Evolutionary conservation across 2,329 filamentous ascomycete genomes (phyloP).

Genomic region (Colletotrichum musae): DNA sequence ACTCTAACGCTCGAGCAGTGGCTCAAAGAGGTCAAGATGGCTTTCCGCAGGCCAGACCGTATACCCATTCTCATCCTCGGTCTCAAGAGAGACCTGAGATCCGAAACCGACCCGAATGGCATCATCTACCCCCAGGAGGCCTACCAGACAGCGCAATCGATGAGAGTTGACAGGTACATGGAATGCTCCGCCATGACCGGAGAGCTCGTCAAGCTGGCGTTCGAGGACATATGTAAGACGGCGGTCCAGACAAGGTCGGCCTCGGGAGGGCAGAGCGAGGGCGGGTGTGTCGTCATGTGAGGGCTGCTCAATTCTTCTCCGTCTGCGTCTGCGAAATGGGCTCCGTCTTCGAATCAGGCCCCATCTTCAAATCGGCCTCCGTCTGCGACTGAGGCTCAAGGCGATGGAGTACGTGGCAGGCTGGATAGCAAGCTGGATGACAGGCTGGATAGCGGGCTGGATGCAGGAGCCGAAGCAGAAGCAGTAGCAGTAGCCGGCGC

Average conservation of each 20-base stretch:
- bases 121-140: conserved; percentile 74
- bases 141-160: conserved; percentile 68
- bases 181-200: conserved; percentile 75
- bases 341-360: no score
- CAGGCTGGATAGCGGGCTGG: no score
- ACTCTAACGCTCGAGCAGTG: conserved; percentile 60
- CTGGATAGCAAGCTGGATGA: neutral
- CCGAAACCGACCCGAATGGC: conserved; percentile 71
- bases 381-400: no score
- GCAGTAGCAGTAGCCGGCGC: no score
- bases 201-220: conserved; percentile 69
- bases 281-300: conserved; percentile 68
- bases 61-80: conserved; percentile 71
- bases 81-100: conserved; percentile 72
- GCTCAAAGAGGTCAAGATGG: conserved; percentile 67
- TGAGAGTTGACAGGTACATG: conserved; percentile 74
- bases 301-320: neutral
- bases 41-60: conserved; percentile 62
- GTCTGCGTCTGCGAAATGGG: neutral
- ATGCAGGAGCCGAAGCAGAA: no score
- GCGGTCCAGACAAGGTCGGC: conserved; percentile 64
- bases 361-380: no score
- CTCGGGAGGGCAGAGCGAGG: conserved; percentile 68
- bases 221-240: conserved; percentile 73
- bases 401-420: conserved; percentile 5